Evolutionary conservation across 2,329 filamentous ascomycete genomes (phyloP).

Genomic region (Venturiaceae sp.): DNA sequence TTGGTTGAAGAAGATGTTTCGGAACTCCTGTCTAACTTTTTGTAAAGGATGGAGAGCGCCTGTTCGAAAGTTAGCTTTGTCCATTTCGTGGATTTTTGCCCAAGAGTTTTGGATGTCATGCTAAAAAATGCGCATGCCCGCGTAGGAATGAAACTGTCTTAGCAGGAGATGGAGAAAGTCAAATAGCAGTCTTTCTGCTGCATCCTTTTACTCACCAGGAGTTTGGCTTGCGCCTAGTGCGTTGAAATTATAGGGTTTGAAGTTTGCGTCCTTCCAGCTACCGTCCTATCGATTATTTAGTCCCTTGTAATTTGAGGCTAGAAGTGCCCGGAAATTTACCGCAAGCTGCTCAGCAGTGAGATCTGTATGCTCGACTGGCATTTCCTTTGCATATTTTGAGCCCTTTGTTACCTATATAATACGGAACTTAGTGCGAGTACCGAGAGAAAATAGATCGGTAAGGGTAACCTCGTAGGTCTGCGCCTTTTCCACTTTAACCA

Average conservation of each 20-base stretch:
- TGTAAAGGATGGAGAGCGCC: slow-evolving; percentile 54
- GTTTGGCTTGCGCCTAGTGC: slow-evolving; percentile 54
- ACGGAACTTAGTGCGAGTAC: too few species aligned
- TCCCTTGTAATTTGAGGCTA: too few species aligned
- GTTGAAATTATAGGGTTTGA: slow-evolving; percentile 80
- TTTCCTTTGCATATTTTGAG: slow-evolving; percentile 76
- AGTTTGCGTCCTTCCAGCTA: slow-evolving; percentile 80
- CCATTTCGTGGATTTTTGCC: too few species aligned
- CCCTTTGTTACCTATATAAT: slow-evolving; percentile 83
- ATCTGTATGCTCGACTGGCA: slow-evolving; percentile 89
- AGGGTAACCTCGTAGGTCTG: slow-evolving; percentile 77
- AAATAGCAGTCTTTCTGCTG: too few species aligned
- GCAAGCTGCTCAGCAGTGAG: slow-evolving; percentile 88
- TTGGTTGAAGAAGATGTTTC: slow-evolving; percentile 98
- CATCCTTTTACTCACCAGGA: too few species aligned
- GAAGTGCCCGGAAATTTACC: neutral
- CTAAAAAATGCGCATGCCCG: too few species aligned
- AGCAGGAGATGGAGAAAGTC: too few species aligned
- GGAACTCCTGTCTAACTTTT: slow-evolving; percentile 92
- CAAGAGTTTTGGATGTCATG: too few species aligned
- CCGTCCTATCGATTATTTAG: neutral
- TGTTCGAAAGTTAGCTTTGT: too few species aligned
- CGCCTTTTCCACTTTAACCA: slow-evolving; percentile 74
- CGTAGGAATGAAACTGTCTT: too few species aligned
- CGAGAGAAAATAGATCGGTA: too few species aligned